Percentiles rank a stretch among this genome's conserved stretches.
phyloP scores from a whole-genome alignment of 768 basidiomycete genomes.

The Tylopilus sp. region DNA sequence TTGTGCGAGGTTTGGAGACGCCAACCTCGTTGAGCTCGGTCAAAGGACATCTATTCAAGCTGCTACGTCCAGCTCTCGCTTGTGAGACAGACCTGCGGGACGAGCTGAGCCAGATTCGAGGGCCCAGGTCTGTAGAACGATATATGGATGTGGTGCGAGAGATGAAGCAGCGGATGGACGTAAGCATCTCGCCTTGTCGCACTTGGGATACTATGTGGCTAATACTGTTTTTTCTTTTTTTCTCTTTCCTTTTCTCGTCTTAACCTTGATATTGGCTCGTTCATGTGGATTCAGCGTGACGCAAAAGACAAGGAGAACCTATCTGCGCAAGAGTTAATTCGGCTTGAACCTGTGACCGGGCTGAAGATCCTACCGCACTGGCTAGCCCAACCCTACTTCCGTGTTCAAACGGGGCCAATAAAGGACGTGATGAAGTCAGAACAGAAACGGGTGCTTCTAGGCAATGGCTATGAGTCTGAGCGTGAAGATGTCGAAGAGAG shows the following conservation, averaged over 20 bases:
- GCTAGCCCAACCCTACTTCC: slow-evolving; percentile 69
- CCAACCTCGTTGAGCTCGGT: slow-evolving; percentile 70
- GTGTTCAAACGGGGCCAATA: not conserved
- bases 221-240: not conserved
- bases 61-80: slow-evolving; percentile 75
- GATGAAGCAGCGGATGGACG: slow-evolving; percentile 58
- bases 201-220: not conserved
- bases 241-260: not conserved
- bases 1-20: slow-evolving; percentile 63
- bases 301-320: slow-evolving; percentile 34
- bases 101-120: slow-evolving; percentile 52
- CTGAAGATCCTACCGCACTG: slow-evolving; percentile 60
- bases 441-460: slow-evolving; percentile 6
- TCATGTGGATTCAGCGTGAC: slow-evolving; percentile 39
- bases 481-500: not conserved
- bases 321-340: slow-evolving; percentile 36
- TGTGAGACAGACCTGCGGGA: slow-evolving; percentile 71
- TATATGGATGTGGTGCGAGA: slow-evolving; percentile 57
- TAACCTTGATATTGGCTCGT: not conserved
- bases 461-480: not conserved
- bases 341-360: slow-evolving; percentile 44
- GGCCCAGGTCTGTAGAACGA: slow-evolving; percentile 19
- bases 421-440: not conserved
- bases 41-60: slow-evolving; percentile 91
- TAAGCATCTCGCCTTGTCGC: slow-evolving; percentile 27